phyloP scores from a whole-genome alignment of 192 early-diverging fungal species.

The Rhizophagus sp. region DNA sequence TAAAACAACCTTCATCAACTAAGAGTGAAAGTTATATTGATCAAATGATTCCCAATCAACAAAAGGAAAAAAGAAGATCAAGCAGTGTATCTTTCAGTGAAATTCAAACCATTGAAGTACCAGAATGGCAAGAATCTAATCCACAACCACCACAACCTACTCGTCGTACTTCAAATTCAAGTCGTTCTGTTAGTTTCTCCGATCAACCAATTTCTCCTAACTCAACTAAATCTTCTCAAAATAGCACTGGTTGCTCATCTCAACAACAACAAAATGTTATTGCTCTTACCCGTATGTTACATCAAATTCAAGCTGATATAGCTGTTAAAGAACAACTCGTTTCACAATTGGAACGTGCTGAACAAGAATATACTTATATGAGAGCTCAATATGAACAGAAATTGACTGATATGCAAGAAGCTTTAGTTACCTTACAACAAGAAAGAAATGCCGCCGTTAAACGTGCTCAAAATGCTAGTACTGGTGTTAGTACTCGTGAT shows the following conservation, averaged over 20 bases:
- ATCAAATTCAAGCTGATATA: conserved; percentile 62
- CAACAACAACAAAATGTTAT: conserved; percentile 36
- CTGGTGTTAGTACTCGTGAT: conserved; percentile 34
- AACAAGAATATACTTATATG: conserved; percentile 60
- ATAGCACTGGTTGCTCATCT: conserved; percentile 25
- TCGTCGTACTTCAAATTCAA: conserved; percentile 26
- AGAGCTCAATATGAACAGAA: conserved; percentile 69
- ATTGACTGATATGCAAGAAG: conserved; percentile 57
- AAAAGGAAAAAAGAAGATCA: too few species aligned
- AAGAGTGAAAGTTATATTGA: conserved; percentile 33
- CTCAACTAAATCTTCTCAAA: conserved; percentile 22
- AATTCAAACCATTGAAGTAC: conserved; percentile 29
- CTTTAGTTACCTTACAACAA: conserved; percentile 52
- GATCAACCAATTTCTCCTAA: conserved; percentile 11
- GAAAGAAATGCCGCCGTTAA: conserved; percentile 69
- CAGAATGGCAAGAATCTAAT: conserved; percentile 25
- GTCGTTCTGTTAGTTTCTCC: conserved; percentile 30
- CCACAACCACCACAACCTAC: conserved; percentile 3
- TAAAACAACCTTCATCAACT: conserved; percentile 25
- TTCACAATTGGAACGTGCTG: conserved; percentile 53
- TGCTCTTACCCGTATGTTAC: conserved; percentile 43
- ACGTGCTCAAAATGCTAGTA: conserved; percentile 40
- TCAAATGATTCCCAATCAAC: too few species aligned
- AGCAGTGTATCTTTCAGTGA: conserved; percentile 31
- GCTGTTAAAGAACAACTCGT: conserved; percentile 64